Base-by-base conservation (phyloP, 345 rosid species). In the Eucalyptus shirleyi region DNA sequence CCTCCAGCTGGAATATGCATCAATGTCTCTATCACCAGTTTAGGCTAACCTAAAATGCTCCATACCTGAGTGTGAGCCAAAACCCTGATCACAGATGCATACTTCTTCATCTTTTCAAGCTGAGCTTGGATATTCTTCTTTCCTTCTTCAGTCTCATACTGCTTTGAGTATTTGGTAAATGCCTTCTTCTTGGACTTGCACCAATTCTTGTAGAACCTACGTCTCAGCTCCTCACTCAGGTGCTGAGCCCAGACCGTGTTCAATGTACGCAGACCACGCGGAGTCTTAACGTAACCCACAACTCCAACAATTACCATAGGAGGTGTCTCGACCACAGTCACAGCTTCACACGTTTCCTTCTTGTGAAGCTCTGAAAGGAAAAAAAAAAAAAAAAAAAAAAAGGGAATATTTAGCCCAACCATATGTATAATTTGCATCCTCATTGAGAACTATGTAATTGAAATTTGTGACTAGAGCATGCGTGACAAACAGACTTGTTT, bases 51-150 rank as follows among this genome's bases (percentile, higher is more conserved):
- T 77, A 77, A 77, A 72, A 77, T 37, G 47, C 83, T 77, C 14
- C 88, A 45, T 21, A 87, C 98, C 97, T 96, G 98, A 50, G 98
- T 96, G 93, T 96, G 98, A 30, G 98, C 98, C 93, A 96, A 91
- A 55, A 96, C 98, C 86, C 98, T 94, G 88, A 96, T 90, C 45
- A 95, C 96, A 67, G 95, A 86, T 4, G 94, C 93, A 89, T 96
- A 96, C 45, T 96, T 96, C 96, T 96, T 96, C 91, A 96, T 89
- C 91, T 95, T 96, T 93, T 96, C 98, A 83, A 96, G 94, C 93
- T 95, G 98, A 44, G 94, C 67, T 44, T 92, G 91, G 65, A 96
- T 94, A 37, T 88, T 91, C 89, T 94, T 93, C 89, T 91, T 93
- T 50, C 94, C 94, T 8, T 90, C 94, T 9, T 89, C 93, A 26